A percentile compares a stretch with the other conserved stretches of the same genome.
Evolutionary conservation across 192 early-diverging fungal species (phyloP).

Genomic region (Paraglomus brasilianum): DNA sequence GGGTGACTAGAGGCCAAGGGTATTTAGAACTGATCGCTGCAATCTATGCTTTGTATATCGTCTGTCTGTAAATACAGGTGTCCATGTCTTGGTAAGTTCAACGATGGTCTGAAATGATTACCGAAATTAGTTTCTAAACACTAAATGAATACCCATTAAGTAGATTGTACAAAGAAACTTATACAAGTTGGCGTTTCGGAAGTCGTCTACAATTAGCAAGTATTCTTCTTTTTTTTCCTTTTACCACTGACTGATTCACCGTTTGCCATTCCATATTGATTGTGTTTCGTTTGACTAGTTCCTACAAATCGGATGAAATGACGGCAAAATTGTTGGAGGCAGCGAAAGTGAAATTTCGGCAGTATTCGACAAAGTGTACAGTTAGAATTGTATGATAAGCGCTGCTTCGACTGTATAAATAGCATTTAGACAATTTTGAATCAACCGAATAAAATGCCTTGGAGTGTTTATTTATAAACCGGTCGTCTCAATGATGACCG

Average conservation of each 20-base stretch:
- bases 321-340: conserved; percentile 79
- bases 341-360: conserved; percentile 77
- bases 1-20: not conserved
- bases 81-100: conserved; percentile 62
- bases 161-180: conserved; percentile 95
- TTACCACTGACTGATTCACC: not conserved
- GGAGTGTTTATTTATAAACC: too few species aligned
- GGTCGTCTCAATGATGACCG: too few species aligned
- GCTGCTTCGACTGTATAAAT: too few species aligned
- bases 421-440: too few species aligned
- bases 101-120: not conserved
- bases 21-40: not conserved
- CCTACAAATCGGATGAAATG: conserved; percentile 93
- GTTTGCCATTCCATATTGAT: not conserved
- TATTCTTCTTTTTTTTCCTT: not conserved
- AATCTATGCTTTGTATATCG: not conserved
- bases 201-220: conserved; percentile 73
- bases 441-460: too few species aligned
- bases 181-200: conserved; percentile 89
- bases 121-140: not conserved
- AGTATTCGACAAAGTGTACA: conserved; percentile 54
- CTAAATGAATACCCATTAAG: not conserved
- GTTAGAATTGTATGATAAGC: too few species aligned
- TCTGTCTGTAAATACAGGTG: conserved; percentile 41
- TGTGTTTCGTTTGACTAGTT: conserved; percentile 45